Evolutionary conservation across 495 filamentous ascomycete genomes (phyloP), one percentile per base, ranked within the genome.

Genomic region (Antarctomyces pellizariae): DNA sequence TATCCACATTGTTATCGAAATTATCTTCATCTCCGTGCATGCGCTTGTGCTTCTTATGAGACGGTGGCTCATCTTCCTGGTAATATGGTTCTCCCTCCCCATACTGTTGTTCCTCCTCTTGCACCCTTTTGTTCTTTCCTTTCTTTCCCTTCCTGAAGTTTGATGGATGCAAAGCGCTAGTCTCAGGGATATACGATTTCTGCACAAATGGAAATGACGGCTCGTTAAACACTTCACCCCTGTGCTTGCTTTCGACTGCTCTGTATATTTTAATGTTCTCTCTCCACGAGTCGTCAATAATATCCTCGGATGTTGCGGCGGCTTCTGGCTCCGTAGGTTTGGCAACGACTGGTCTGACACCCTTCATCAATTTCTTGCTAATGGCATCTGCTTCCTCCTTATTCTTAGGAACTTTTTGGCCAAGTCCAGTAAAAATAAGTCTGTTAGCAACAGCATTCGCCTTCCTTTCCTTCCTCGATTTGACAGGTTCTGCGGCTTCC

Each of bases 181-280:
- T 53, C 31, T 83, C 74, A 28, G 77, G 70, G 2, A 60, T 53
- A 47, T 92, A 77, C 82, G 80, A 92, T 28, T 74, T 67, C 45
- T 90, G 78, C 7, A 70, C 52, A 36, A 95, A 97, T 0, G 86
- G 86, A 42, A 90, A 95, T 2, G 76, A 75, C 0, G 86, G 83
- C 12, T 70, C 59, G 30, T 64, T 79, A 17, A 92, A 54, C 30
- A 65, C 50, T 25, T 82, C 52, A n/a, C 65, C 67, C 13, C 80
- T 67, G 26, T 68, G 49, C 33, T 71, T 62, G 44, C 86, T 93
- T 43, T 97, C 86, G 7, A 80, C 71, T 24, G 80, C 84, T 25
- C 54, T 55, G 28, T 59, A 63, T 16, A 76, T 43, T 21, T 52
- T 59, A 18, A 93, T 70, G 41, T 70, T 84, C 5, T 65, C 42